Conservation (phyloP, 1,139 yeast species). For the Geotrichum restrictum region DNA sequence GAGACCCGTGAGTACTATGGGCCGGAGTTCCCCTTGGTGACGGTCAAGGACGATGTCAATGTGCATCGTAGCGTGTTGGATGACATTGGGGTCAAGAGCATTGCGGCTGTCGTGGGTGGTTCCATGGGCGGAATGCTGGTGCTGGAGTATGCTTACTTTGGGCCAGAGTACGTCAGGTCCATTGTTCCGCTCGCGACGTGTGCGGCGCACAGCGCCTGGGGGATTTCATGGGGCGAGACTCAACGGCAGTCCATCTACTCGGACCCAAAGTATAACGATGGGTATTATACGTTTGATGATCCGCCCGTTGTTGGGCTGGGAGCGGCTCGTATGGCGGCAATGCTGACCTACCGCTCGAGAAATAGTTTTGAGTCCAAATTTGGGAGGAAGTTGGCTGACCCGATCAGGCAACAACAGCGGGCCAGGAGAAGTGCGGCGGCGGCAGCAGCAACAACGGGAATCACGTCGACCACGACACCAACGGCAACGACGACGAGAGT, state of each 20-base stretch:
- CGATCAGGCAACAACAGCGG: conserved; percentile 39
- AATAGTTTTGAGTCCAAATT: conserved; percentile 87
- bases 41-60: conserved; percentile 81
- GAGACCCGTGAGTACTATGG: conserved; percentile 76
- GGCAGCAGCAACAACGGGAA: too few species aligned
- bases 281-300: conserved; percentile 69
- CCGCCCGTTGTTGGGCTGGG: conserved; percentile 85
- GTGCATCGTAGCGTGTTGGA: conserved; percentile 77
- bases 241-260: conserved; percentile 93
- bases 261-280: conserved; percentile 88
- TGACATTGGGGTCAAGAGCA: conserved; percentile 61
- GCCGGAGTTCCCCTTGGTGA: conserved; percentile 89
- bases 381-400: conserved; percentile 70
- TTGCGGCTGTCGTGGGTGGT: conserved; percentile 90
- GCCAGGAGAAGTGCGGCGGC: too few species aligned
- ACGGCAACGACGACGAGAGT: too few species aligned
- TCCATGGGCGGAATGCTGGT: conserved; percentile 99
- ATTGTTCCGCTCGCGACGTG: conserved; percentile 88
- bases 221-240: conserved; percentile 98
- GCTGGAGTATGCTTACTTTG: conserved; percentile 75
- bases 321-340: conserved; percentile 97
- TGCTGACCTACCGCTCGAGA: conserved; percentile 85
- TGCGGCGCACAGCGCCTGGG: conserved; percentile 96
- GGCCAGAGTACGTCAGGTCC: conserved; percentile 63
- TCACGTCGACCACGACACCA: too few species aligned